These are phyloP conservation scores for Hanseniaspora occidentalis DNA, from an alignment of 805 yeast genomes.

Conservation along the genomic window DNA sequence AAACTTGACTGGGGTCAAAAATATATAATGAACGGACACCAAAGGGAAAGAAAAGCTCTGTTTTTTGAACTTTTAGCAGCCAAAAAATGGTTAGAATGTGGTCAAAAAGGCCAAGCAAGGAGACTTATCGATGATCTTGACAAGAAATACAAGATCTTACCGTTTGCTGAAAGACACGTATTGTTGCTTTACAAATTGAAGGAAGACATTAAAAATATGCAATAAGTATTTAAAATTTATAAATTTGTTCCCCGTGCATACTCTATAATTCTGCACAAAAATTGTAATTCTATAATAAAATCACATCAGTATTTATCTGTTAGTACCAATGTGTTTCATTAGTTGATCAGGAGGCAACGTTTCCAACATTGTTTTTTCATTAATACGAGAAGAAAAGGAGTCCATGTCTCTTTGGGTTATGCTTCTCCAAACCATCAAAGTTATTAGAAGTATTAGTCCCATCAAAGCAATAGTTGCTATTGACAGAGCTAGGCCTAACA, in stretches of 20 bases:
- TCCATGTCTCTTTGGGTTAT: slow-evolving; percentile 24
- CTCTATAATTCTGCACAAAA: no score
- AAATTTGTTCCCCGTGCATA: no score
- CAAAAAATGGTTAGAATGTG: slow-evolving; percentile 45
- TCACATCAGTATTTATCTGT: not conserved
- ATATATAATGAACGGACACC: slow-evolving; percentile 36
- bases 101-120: slow-evolving; percentile 7
- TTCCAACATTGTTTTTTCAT: slow-evolving; percentile 47
- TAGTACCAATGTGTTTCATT: slow-evolving; percentile 18
- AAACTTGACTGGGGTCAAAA: slow-evolving; percentile 14
- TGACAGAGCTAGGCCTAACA: slow-evolving; percentile 57
- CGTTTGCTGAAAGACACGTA: slow-evolving; percentile 13
- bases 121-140: not conserved
- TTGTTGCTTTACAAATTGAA: not conserved
- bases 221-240: no score
- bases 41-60: slow-evolving; percentile 60
- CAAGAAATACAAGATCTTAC: not conserved
- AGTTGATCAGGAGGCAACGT: slow-evolving; percentile 50
- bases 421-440: slow-evolving; percentile 25
- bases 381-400: slow-evolving; percentile 37
- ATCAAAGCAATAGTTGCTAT: slow-evolving; percentile 33
- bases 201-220: not conserved
- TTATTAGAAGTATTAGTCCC: slow-evolving; percentile 29
- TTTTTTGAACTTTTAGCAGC: slow-evolving; percentile 70
- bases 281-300: no score